Evolutionary conservation across 352 stramenopile genomes (phyloP).

Genomic region (Pythium brachiatum): DNA sequence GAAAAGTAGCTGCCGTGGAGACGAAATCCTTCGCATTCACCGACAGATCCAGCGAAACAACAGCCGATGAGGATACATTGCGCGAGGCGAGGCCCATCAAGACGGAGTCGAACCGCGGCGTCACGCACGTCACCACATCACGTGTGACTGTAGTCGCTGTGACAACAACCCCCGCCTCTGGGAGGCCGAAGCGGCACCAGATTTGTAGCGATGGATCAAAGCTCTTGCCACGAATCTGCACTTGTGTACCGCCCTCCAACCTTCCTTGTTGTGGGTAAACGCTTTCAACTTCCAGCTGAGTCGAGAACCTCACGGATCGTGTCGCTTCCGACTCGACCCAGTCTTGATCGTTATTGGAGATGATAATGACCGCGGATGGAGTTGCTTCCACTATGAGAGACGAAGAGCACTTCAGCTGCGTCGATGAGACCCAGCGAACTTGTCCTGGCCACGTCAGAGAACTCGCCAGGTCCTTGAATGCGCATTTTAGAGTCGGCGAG

Average conservation of each 20-base stretch:
- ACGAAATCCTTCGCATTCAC: constrained; percentile 77
- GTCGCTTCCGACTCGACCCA: constrained; percentile 4
- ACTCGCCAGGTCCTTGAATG: constrained; percentile 25
- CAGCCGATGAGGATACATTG: neutral
- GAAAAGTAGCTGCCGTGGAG: constrained; percentile 43
- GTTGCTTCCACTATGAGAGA: constrained; percentile 25
- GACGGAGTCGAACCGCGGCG: constrained; percentile 26
- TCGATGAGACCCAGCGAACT: constrained; percentile 41
- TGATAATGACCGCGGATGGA: constrained; percentile 26
- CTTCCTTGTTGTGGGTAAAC: constrained; percentile 50
- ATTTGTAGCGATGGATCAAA: constrained; percentile 38
- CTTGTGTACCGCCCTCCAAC: constrained; percentile 45
- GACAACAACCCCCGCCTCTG: constrained; percentile 19
- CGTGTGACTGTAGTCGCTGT: constrained; percentile 26
- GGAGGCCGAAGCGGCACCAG: constrained; percentile 67
- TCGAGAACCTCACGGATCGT: constrained; percentile 14
- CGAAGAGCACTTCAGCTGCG: constrained; percentile 48
- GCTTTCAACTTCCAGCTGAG: constrained; percentile 37
- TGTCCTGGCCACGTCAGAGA: neutral
- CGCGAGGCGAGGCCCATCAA: constrained; percentile 7
- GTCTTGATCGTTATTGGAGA: constrained; percentile 59
- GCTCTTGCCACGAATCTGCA: constrained; percentile 52
- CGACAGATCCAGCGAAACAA: constrained; percentile 33
- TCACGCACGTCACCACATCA: constrained; percentile 40
- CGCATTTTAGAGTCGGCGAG: constrained; percentile 43